Conservation (phyloP, 805 yeast genomes). For the Saturnispora saitoi region DNA sequence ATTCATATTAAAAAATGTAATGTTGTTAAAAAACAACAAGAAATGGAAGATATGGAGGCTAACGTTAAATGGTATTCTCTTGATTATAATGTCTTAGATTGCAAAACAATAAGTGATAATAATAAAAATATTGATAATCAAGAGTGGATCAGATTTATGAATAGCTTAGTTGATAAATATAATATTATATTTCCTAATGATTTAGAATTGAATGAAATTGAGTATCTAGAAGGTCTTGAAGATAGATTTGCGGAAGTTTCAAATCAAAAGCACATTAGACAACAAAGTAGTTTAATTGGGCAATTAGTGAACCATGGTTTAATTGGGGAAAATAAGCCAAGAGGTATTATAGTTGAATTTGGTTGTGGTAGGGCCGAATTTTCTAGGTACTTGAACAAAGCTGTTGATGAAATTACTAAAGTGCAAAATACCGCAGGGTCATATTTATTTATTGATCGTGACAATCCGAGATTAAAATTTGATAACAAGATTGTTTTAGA, state of each 20-base stretch:
- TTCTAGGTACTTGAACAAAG: slow-evolving; percentile 48
- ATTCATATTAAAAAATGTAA: slow-evolving; percentile 58
- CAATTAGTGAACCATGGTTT: slow-evolving; percentile 41
- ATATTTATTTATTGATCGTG: slow-evolving; percentile 66
- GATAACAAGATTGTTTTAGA: slow-evolving; percentile 63
- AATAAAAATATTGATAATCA: slow-evolving; percentile 13
- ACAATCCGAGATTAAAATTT: slow-evolving; percentile 67
- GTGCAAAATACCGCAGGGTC: slow-evolving; percentile 7
- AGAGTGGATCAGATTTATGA: slow-evolving; percentile 19
- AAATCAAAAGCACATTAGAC: slow-evolving; percentile 69
- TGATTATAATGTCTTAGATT: slow-evolving; percentile 37
- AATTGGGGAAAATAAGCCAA: slow-evolving; percentile 24
- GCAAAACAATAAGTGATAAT: background rate
- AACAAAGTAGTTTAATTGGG: slow-evolving; percentile 74
- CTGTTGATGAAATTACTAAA: slow-evolving; percentile 17
- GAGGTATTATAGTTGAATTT: slow-evolving; percentile 53
- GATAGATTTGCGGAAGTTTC: slow-evolving; percentile 40
- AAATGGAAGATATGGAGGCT: slow-evolving; percentile 26
- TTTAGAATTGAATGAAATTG: slow-evolving; percentile 16
- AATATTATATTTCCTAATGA: slow-evolving; percentile 10
- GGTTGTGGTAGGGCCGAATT: slow-evolving; percentile 91
- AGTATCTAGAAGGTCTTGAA: slow-evolving; percentile 28
- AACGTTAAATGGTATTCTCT: slow-evolving; percentile 36
- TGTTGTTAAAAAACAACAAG: slow-evolving; percentile 29
- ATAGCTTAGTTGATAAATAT: slow-evolving; percentile 11